Base-by-base conservation (phyloP, 345 rosid species). In the Sonneratia caseolaris region DNA sequence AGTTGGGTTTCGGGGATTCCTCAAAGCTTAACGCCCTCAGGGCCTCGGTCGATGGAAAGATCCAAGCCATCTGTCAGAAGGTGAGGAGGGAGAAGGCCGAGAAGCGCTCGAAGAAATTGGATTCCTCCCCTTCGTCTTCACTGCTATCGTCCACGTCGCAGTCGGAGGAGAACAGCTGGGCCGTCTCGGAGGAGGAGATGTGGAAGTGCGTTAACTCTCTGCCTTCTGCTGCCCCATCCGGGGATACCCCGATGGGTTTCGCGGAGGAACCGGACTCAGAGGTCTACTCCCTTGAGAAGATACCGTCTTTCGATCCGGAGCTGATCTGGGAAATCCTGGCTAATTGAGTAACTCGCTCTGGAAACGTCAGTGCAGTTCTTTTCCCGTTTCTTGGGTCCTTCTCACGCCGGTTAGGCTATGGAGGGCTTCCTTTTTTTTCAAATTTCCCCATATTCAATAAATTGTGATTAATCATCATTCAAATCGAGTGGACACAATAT, bases 241-340 rank as follows among this genome's bases (percentile, higher is more conserved):
- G 66, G 42, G 51, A 14, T 64, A 51, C 73, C 4, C 64, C 18
- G 37, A 11, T 27, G 14, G 42, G 35, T 1, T 38, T 49, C 1
- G 56, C 53, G 1, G 53, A 16, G 7, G 70, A 68, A 68, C 42
- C 19, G 35, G 51, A 56, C 65, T 76, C 78, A 73, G 92, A 84
- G 53, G 87, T 80, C 53, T 87, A 79, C 55, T 90, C 85, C 14
- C 88, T 94, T 0, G 89, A 90, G 56, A 89, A 85, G 78, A 82
- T 94, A 89, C 98, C 96, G 3, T 94, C 98, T 45, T 91, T 79
- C 43, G 98, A 94, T 70, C 84, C 91, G 4, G 98, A 94, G 61
- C 82, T 88, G 79, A 85, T 91, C 4, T 94, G 98, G 98, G 89
- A 90, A 64, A 91, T 87, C 80, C 93, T 94, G 48, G 92, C 96